Percentiles rank a stretch among this genome's conserved stretches.
phyloP scores from a whole-genome alignment of 1,284 basidiomycete genomes.

The Puccinia sorghi region DNA sequence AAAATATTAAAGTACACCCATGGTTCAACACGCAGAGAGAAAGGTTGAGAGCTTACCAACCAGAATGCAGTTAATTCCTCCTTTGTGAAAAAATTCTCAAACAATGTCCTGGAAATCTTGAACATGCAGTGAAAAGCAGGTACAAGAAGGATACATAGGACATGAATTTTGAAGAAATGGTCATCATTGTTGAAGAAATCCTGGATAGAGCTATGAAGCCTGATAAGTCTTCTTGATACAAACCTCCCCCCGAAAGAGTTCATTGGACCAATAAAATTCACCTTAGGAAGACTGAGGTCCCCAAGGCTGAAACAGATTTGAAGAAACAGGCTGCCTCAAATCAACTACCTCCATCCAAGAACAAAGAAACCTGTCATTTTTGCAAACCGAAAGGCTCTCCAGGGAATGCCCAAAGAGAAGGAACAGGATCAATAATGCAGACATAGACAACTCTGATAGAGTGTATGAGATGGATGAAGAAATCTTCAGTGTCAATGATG shows the following conservation, averaged over 20 bases:
- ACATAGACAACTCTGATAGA: too few relatives aligned
- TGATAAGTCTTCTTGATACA: not conserved
- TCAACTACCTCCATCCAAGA: not conserved
- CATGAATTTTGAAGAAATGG: slow-evolving; percentile 1
- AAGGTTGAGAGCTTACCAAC: not conserved
- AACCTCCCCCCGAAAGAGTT: not conserved
- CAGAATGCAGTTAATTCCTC: not conserved
- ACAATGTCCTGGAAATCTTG: not conserved
- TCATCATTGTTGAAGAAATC: not conserved
- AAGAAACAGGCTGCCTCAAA: not conserved
- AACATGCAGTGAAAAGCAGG: not conserved
- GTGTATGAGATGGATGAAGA: too few relatives aligned
- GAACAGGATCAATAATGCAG: not conserved
- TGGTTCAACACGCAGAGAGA: slow-evolving; percentile 1
- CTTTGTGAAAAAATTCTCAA: not conserved
- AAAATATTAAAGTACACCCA: not conserved
- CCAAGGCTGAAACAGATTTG: not conserved
- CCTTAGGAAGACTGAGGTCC: too few relatives aligned
- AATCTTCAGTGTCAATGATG: too few relatives aligned
- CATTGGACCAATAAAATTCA: too few relatives aligned
- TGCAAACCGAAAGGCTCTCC: not conserved
- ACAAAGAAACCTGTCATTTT: not conserved
- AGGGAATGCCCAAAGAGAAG: not conserved
- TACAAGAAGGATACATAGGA: not conserved
- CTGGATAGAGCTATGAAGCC: not conserved